A percentile compares a stretch with the other conserved stretches of the same genome.
Conservation (phyloP, 441 rosid genomes). For the Isatis lusitanica region DNA sequence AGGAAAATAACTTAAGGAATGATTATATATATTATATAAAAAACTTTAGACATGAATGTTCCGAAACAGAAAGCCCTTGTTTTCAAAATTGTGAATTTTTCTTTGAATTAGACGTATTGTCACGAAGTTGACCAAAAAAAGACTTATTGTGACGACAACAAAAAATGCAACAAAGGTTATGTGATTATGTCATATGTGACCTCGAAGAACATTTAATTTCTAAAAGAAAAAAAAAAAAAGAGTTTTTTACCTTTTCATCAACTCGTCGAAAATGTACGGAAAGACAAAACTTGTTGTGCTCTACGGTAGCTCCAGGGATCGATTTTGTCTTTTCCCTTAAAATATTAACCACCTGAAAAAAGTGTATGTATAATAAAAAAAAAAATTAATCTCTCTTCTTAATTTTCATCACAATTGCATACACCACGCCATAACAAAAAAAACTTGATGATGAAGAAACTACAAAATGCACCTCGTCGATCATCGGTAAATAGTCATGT, state of each 20-base stretch:
- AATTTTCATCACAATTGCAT: background rate
- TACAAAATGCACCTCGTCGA: conserved; percentile 47
- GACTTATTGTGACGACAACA: too few species aligned
- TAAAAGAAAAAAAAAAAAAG: background rate
- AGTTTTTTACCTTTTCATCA: conserved; percentile 16
- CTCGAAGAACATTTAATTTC: background rate
- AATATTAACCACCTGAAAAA: conserved; percentile 22
- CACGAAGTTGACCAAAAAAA: too few species aligned
- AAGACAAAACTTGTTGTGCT: conserved; percentile 33
- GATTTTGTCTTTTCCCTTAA: conserved; percentile 26
- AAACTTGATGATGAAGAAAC: background rate
- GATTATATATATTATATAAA: background rate
- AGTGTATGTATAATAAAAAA: background rate
- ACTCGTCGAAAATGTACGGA: conserved; percentile 36
- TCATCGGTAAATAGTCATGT: conserved; percentile 59
- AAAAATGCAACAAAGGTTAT: background rate
- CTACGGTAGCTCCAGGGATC: conserved; percentile 31
- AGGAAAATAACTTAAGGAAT: background rate
- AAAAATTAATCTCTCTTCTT: background rate
- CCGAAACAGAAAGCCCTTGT: background rate
- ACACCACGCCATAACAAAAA: background rate
- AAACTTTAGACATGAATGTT: background rate
- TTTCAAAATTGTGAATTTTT: background rate
- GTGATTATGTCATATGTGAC: too few species aligned
- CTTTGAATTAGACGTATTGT: background rate